phyloP scores from a whole-genome alignment of 2,329 filamentous ascomycete genomes.

The Trichoderma polysporum region DNA sequence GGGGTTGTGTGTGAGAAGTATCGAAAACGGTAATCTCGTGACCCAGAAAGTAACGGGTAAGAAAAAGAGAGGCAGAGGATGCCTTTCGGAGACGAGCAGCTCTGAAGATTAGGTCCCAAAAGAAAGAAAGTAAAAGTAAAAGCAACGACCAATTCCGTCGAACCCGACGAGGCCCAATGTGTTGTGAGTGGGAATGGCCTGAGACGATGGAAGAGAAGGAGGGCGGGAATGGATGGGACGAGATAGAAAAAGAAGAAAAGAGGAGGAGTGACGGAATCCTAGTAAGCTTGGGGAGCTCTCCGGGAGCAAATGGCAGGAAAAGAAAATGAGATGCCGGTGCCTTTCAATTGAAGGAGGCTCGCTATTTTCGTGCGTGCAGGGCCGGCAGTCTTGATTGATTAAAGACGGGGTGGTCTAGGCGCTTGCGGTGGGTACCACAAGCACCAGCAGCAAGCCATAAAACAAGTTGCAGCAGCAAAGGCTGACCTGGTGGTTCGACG shows the following conservation, averaged over 20 bases:
- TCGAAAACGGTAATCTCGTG: slow-evolving; percentile 18
- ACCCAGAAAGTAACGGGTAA: background rate
- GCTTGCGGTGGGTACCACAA: slow-evolving; percentile 13
- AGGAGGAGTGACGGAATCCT: slow-evolving; percentile 15
- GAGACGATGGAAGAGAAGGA: background rate
- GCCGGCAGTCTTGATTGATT: slow-evolving; percentile 18
- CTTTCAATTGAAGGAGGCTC: slow-evolving; percentile 18
- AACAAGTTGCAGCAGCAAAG: background rate
- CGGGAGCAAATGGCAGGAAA: slow-evolving; percentile 12
- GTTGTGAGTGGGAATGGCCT: background rate
- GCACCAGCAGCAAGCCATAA: slow-evolving; percentile 8
- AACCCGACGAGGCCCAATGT: slow-evolving; percentile 12
- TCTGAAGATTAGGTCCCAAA: background rate
- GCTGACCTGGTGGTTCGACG: background rate
- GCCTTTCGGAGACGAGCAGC: background rate
- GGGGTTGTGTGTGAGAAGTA: slow-evolving; percentile 3
- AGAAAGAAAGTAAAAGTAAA: background rate
- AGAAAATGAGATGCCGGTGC: slow-evolving; percentile 18
- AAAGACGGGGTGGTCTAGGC: slow-evolving; percentile 10
- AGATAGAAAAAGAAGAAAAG: slow-evolving; percentile 13
- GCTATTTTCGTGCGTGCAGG: slow-evolving; percentile 19
- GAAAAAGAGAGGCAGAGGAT: background rate
- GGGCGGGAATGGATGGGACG: background rate
- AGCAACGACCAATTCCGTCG: background rate
- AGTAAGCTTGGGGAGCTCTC: slow-evolving; percentile 9